Evolutionary conservation across 148 eudicot genomes (phyloP), one percentile per base, ranked within the genome.

Genomic region (Fallopia convolvulus): DNA sequence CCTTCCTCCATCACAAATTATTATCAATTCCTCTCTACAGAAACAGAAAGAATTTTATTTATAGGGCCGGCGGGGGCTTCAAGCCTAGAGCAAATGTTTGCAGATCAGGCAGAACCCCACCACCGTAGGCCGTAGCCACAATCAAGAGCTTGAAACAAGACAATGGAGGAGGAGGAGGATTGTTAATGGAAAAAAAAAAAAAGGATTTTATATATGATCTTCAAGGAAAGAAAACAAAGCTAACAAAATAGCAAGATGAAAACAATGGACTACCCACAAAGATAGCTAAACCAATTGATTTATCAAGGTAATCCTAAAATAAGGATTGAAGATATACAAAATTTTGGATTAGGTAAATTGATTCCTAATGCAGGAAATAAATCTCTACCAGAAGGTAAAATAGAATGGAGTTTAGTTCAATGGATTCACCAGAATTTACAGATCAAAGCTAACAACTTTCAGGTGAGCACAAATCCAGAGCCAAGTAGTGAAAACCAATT

Each of bases 1-100:
- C 56, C 52, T 76, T 79, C 70, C 56, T 83, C 85, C 83, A 26
- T 26, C 30, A 26, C 30, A 26, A 26, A 26, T 26, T 26, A 26
- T 26, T 26, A 26, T 26, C 30, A 26, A 26, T 26, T 26, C 30
- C 30, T 26, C 30, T 26, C 30, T 26, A 26, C 30, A 26, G 30
- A 26, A 26, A 26, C 30, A 26, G 30, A 26, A 26, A 26, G 0
- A 26, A 26, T 26, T 26, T 26, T 26, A 26, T 26, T 26, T 26
- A 26, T 18, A 6, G 60, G 21, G 66, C 32, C 39, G 68, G 68
- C 68, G 68, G 32, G 68, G 68, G 68, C 15, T 61, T 61, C 68
- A 61, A 61, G 26, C 68, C 68, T 61, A 61, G 68, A 61, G 12
- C 39, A 61, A 61, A 12, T 26, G 68, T 32, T 26, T 61, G 68